Base-by-base conservation (phyloP, 169 alveolate species). In the Plasmodium adleri region DNA sequence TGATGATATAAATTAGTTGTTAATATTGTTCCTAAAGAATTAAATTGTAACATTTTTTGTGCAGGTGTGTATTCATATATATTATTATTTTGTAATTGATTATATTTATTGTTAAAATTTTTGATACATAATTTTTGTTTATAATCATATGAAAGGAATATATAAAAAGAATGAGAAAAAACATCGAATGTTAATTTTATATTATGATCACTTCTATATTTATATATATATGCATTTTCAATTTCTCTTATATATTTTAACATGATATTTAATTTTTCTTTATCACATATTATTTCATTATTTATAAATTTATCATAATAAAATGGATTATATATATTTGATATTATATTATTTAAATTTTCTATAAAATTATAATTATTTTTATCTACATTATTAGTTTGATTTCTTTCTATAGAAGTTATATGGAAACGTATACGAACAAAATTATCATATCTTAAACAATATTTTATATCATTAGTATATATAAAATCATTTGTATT, bases 121-220 rank as follows among this genome's bases (percentile, higher is more conserved):
- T 70, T 22, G 12, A 85, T 54, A 52, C 54, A 8, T 52, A 72
- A 85, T 8, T 85, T 68, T 63, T 45, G 67, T 59, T 85, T 85
- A 71, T 85, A 85, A 70, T 85, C 86, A 59, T 85, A 85, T 8
- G 91, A 85, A 47, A 85, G 73, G 20, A 70, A 85, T 1, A 72
- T 39, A 32, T 85, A 85, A 45, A 85, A 85, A 59, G 70, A 67
- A 54, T 85, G 91, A 24, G 87, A 70, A 10, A 85, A 85, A 1
- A 85, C 67, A 56, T 85, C 91, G 71, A 85, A 85, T 1, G 91
- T 85, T 56, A 85, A 58, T 64, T 85, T 85, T n/a, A 85, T 85
- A 32, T 85, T 85, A 17, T 68, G 59, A 63, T 85, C 91, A 64
- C 91, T 85, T 7, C 91, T 43, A 26, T 85, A 85, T 71, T 72